Evolutionary conservation across 225 moss, liverwort and hornwort genomes (phyloP).

Genomic region (Climacium dendroides): DNA sequence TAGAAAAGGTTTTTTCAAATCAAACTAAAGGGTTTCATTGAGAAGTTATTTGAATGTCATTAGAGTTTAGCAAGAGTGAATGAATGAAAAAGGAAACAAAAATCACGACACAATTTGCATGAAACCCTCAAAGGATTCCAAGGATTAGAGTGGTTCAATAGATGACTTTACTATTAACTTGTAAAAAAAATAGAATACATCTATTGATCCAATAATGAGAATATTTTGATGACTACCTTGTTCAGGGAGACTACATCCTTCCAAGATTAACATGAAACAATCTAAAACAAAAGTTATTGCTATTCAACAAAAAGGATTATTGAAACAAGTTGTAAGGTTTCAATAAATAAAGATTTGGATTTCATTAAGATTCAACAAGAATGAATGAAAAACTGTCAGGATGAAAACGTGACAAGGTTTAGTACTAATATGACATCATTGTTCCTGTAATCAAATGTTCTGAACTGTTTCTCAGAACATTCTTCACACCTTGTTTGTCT

Average conservation of each 20-base stretch:
- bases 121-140: no score
- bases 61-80: not conserved
- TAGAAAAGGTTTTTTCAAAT: fast-evolving
- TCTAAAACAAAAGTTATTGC: not conserved
- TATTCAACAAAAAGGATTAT: not conserved
- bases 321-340: not conserved
- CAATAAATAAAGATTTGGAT: not conserved
- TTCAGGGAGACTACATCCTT: no score
- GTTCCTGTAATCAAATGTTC: not conserved
- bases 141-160: no score
- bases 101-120: not conserved
- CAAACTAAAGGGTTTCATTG: fast-evolving
- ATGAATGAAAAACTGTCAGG: not conserved
- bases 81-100: not conserved
- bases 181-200: no score
- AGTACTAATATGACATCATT: not conserved
- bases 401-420: not conserved
- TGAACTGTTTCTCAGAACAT: not conserved
- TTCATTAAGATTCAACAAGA: not conserved
- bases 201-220: no score
- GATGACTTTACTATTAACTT: no score
- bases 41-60: not conserved
- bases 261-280: not conserved
- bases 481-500: not conserved
- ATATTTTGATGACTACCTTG: no score